Percentiles rank a stretch among this genome's conserved stretches.
Conservation (phyloP, 495 filamentous ascomycete species). For the Hypomontagnella submonticulosa region DNA sequence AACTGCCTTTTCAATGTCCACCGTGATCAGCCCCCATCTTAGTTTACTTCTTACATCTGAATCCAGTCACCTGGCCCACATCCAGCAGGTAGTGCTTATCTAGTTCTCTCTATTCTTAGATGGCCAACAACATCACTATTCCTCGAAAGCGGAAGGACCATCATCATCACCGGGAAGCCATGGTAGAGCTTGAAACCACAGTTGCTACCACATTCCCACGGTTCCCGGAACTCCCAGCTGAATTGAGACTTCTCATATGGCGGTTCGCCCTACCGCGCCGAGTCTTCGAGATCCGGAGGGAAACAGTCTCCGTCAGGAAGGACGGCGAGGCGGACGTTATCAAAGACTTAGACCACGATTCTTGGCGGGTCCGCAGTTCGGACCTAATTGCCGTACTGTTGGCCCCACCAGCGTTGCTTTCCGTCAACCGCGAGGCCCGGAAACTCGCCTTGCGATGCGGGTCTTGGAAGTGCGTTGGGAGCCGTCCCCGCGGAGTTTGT, state of each 20-base stretch:
- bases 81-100: conserved; percentile 1
- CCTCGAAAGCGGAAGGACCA: too few relatives aligned
- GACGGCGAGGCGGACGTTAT: conserved; percentile 29
- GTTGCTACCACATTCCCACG: conserved; percentile 32
- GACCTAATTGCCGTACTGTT: conserved; percentile 35
- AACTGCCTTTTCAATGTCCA: too few relatives aligned
- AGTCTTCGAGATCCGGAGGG: conserved; percentile 38
- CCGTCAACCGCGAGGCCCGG: conserved; percentile 35
- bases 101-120: background rate
- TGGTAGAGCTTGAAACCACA: conserved; percentile 25
- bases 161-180: conserved; percentile 11
- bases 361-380: conserved; percentile 30
- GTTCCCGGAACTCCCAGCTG: conserved; percentile 32
- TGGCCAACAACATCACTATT: too few relatives aligned
- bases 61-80: background rate
- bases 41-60: background rate
- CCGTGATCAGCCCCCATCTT: background rate
- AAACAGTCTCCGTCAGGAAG: conserved; percentile 25
- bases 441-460: conserved; percentile 23
- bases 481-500: conserved; percentile 23
- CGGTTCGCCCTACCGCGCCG: conserved; percentile 34
- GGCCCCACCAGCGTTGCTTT: conserved; percentile 29
- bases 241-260: conserved; percentile 34
- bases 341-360: conserved; percentile 30
- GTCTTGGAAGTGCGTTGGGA: conserved; percentile 37